These are phyloP conservation scores for Phylloporus sp. DNA, from an alignment of 768 basidiomycete species.

Conservation along the genomic window DNA sequence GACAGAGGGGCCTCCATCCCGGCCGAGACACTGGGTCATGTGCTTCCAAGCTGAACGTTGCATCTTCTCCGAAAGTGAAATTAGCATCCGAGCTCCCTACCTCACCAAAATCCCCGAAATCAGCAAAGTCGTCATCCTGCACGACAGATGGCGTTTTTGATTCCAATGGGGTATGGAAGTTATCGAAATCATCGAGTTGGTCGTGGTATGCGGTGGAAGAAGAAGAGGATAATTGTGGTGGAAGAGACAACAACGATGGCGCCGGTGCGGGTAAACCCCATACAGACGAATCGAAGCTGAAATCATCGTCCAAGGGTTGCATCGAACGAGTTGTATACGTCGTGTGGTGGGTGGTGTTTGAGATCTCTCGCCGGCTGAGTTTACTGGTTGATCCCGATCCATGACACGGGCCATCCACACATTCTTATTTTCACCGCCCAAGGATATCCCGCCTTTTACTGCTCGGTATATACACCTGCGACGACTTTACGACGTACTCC, in stretches of 20 bases:
- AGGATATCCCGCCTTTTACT: constrained; percentile 45
- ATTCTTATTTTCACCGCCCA: constrained; percentile 64
- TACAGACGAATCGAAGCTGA: constrained; percentile 67
- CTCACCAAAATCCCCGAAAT: constrained; percentile 86
- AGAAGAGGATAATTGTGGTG: constrained; percentile 18
- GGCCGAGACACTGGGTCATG: constrained; percentile 37
- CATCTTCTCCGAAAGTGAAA: constrained; percentile 38
- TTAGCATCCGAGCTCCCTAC: constrained; percentile 37
- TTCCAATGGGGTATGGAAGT: constrained; percentile 45
- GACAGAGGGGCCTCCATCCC: constrained; percentile 57
- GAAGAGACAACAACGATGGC: constrained; percentile 29
- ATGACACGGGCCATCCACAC: constrained; percentile 32
- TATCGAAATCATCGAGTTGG: constrained; percentile 51
- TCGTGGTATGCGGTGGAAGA: constrained; percentile 29
- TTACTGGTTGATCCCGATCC: neutral
- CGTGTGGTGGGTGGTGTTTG: constrained; percentile 4
- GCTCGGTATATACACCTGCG: constrained; percentile 70
- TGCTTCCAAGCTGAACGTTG: constrained; percentile 11
- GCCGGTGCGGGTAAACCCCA: constrained; percentile 53
- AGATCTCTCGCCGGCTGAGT: neutral
- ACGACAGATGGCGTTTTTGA: constrained; percentile 39
- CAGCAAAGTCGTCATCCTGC: constrained; percentile 76
- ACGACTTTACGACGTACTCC: constrained; percentile 69
- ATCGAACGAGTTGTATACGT: constrained; percentile 13
- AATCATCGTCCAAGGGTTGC: constrained; percentile 63